Evolutionary conservation across 208 protist species (phyloP), one percentile per base, ranked within the genome.

Genomic region (Leishmania lainsoni): DNA sequence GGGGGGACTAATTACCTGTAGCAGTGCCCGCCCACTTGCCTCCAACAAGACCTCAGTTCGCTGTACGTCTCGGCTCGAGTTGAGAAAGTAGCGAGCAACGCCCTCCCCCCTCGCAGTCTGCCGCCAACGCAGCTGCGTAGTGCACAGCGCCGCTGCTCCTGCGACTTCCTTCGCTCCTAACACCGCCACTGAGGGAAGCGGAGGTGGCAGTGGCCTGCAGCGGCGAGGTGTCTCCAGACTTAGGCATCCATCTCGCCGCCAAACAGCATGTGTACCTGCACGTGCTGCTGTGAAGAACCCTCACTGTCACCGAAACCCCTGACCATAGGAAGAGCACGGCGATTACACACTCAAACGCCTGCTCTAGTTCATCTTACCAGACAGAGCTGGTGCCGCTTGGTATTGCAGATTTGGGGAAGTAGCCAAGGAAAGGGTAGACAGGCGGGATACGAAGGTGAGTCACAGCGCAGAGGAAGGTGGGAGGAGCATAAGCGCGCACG

Each of bases 51-150:
- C 68, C 49, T 78, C 78, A 35, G 70, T 65, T 14, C 63, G 75
- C n/a, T 70, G 73, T 4, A 75, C 69, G 1, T 72, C 81, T 16
- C 80, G 78, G 32, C 79, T 69, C 3, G 81, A 81, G 49, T 81
- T 88, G 48, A 84, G 22, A 75, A 88, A 88, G 85, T 83, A 86
- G 29, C 71, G 58, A 45, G 20, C 58, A n/a, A 17, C 58, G 16
- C 20, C 20, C 16, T 17, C 20, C 58, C 20, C 20, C 58, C 58
- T 63, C 58, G 26, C 20, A 17, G 20, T 63, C 58, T n/a, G 58
- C 58, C 26, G 58, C 26, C 58, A 63, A 17, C 20, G 26, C 58
- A 29, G 58, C 58, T 17, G 58, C 0, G 26, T 63, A 29, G 58
- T 17, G 20, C 58, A 63, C 58, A 63, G 58, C 58, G 58, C 20